Percentiles rank a stretch among this genome's conserved stretches.
These are phyloP conservation scores for Aspergillus sergii DNA, from an alignment of 2,329 filamentous ascomycete genomes.

Conservation along the genomic window DNA sequence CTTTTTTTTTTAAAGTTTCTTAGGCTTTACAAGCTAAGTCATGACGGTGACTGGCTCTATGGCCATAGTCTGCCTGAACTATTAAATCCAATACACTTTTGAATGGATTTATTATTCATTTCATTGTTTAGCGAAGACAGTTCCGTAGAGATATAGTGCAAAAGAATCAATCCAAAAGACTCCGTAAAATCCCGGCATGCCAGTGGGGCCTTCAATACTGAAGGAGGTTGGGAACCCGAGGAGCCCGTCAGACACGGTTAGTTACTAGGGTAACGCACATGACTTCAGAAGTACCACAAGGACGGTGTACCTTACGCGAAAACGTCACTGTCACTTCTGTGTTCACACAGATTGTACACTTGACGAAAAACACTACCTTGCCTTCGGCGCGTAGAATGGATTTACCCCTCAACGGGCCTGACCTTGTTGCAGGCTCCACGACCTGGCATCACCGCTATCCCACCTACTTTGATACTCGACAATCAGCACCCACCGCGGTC, in stretches of 20 bases:
- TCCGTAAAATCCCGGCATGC: constrained; percentile 22
- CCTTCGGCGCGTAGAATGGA: background rate
- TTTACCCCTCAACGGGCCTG: constrained; percentile 1
- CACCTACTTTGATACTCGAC: background rate
- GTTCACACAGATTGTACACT: background rate
- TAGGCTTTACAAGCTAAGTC: background rate
- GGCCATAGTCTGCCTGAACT: background rate
- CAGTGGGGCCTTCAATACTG: constrained; percentile 10
- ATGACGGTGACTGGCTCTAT: background rate
- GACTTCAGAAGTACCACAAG: constrained; percentile 13
- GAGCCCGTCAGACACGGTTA: constrained; percentile 15
- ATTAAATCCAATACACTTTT: background rate
- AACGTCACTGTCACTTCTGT: background rate
- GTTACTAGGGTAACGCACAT: constrained; percentile 27
- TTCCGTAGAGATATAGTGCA: background rate
- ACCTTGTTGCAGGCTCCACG: background rate
- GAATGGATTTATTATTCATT: background rate
- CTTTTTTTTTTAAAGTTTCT: constrained; percentile 6
- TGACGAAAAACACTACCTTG: background rate
- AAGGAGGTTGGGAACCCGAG: constrained; percentile 6
- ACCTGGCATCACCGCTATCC: constrained; percentile 5
- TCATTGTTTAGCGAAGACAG: background rate
- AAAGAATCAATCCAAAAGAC: constrained; percentile 1
- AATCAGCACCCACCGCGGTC: constrained; percentile 7
- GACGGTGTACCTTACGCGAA: background rate